A percentile compares a stretch with the other conserved stretches of the same genome.
Conservation (phyloP, 192 early-diverging fungal species). For the Allomyces macrogynus region DNA sequence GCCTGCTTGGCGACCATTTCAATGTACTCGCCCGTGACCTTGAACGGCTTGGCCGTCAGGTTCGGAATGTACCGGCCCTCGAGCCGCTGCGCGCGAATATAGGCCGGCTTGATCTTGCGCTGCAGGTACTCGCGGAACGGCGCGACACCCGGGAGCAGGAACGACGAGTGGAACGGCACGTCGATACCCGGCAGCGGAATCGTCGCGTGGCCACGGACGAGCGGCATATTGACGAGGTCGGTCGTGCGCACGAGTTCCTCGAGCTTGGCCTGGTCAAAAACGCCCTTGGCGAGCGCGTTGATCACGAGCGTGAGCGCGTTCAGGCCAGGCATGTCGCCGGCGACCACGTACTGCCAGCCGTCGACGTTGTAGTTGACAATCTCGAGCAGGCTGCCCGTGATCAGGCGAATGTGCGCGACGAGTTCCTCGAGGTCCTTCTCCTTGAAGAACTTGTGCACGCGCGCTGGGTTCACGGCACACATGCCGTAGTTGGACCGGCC, state of each 20-base stretch:
- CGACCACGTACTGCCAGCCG: slow-evolving; percentile 88
- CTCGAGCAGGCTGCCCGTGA: slow-evolving; percentile 59
- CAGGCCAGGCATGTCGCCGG: slow-evolving; percentile 62
- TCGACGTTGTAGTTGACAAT: slow-evolving; percentile 97
- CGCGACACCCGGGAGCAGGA: slow-evolving; percentile 73
- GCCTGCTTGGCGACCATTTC: slow-evolving; percentile 47
- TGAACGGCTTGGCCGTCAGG: slow-evolving; percentile 76
- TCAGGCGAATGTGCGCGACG: slow-evolving; percentile 59
- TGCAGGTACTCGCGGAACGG: slow-evolving; percentile 77
- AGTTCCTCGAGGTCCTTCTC: slow-evolving; percentile 66
- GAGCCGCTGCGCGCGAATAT: slow-evolving; percentile 62
- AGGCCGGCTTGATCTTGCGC: slow-evolving; percentile 62
- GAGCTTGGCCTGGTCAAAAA: slow-evolving; percentile 69
- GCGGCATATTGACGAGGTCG: slow-evolving; percentile 37
- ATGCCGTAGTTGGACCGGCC: slow-evolving; percentile 85
- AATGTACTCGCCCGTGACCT: slow-evolving; percentile 53
- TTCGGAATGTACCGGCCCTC: slow-evolving; percentile 85
- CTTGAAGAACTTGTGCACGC: slow-evolving; percentile 66
- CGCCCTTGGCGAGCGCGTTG: slow-evolving; percentile 68
- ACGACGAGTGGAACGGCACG: slow-evolving; percentile 91
- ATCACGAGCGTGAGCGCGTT: slow-evolving; percentile 63
- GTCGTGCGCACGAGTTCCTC: slow-evolving; percentile 18
- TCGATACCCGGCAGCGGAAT: slow-evolving; percentile 82
- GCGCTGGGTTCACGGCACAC: slow-evolving; percentile 79
- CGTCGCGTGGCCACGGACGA: slow-evolving; percentile 78